These are phyloP conservation scores for Wilhelminamyces savonicus DNA, from an alignment of 805 yeast species.

Conservation along the genomic window DNA sequence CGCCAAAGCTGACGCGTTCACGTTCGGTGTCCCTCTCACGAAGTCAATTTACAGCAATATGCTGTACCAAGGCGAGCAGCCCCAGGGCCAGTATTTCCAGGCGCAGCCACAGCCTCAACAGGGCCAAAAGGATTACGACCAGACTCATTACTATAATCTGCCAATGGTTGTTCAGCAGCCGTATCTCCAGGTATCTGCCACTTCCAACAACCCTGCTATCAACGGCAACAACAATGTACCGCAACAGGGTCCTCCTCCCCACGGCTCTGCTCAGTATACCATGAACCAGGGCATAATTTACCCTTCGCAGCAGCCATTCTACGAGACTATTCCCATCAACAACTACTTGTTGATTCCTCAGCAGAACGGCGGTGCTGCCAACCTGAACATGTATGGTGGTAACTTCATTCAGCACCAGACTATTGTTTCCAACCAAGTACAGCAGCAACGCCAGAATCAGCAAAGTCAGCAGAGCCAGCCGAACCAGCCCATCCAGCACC, in stretches of 20 bases:
- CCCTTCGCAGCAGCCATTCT: slow-evolving; percentile 3
- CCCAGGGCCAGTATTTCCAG: too few relatives aligned
- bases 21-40: too few relatives aligned
- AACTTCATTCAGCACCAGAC: too few relatives aligned
- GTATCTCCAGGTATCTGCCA: slow-evolving; percentile 9
- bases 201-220: too few relatives aligned
- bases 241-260: too few relatives aligned
- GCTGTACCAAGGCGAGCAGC: too few relatives aligned
- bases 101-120: too few relatives aligned
- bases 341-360: slow-evolving; percentile 18
- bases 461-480: slow-evolving; percentile 1
- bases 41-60: too few relatives aligned
- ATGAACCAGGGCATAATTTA: slow-evolving; percentile 3
- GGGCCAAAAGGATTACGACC: slow-evolving; percentile 1
- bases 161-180: slow-evolving; percentile 21
- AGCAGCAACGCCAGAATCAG: slow-evolving; percentile 1
- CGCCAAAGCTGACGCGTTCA: too few relatives aligned
- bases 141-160: slow-evolving; percentile 16
- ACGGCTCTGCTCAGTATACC: slow-evolving; percentile 7
- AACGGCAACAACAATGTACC: too few relatives aligned
- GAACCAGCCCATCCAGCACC: slow-evolving; percentile 1
- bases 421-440: slow-evolving; percentile 3
- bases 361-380: slow-evolving; percentile 3
- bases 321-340: slow-evolving; percentile 11
- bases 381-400: too few relatives aligned